A percentile compares a stretch with the other conserved stretches of the same genome.
Conservation (phyloP, 1,284 basidiomycete species). For the Irpex sp. region DNA sequence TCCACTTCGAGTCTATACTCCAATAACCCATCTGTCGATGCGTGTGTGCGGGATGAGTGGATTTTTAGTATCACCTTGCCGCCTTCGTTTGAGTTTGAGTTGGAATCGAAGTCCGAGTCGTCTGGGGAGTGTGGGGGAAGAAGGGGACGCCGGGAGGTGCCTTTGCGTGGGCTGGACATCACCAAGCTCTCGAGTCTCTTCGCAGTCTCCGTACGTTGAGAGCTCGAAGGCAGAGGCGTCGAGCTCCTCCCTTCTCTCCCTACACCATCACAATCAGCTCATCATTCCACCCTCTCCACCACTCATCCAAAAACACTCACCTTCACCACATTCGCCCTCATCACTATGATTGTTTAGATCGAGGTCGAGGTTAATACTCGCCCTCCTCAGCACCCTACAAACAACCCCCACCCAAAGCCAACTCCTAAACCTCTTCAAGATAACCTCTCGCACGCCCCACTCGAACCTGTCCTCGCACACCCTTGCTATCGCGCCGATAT, state of each 20-base stretch:
- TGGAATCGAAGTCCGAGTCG: too few species aligned
- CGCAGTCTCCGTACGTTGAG: background rate
- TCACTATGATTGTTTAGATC: too few species aligned
- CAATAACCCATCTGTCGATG: slow-evolving; percentile 62
- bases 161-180: background rate
- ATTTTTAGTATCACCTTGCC: slow-evolving; percentile 39
- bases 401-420: slow-evolving; percentile 71
- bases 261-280: background rate
- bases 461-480: slow-evolving; percentile 86
- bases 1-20: slow-evolving; percentile 75
- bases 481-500: slow-evolving; percentile 68
- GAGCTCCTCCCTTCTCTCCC: background rate
- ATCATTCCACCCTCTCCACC: background rate
- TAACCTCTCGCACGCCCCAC: slow-evolving; percentile 80
- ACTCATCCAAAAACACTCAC: background rate
- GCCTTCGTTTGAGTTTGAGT: too few species aligned
- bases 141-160: background rate
- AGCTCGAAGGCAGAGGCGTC: background rate
- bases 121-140: too few species aligned
- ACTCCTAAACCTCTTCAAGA: slow-evolving; percentile 75
- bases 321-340: too few species aligned
- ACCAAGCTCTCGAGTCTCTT: background rate
- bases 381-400: slow-evolving; percentile 61
- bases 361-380: slow-evolving; percentile 39
- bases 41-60: slow-evolving; percentile 46